Percentiles rank a stretch among this genome's conserved stretches.
phyloP scores from a whole-genome alignment of 352 stramenopile genomes.

The Phytophthora niederhauseri region DNA sequence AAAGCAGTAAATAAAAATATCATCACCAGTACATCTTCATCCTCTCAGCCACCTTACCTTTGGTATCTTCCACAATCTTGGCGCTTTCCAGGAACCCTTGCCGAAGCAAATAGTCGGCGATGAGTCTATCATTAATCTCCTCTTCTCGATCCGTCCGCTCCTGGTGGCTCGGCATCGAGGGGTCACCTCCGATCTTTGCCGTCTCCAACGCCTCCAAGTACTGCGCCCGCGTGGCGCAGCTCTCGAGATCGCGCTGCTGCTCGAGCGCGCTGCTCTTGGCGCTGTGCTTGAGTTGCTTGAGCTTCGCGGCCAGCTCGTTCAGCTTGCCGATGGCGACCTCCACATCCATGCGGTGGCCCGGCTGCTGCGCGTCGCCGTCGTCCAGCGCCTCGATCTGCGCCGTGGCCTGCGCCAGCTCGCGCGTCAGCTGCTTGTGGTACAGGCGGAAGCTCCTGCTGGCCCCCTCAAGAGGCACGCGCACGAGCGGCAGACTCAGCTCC shows the following conservation, averaged over 20 bases:
- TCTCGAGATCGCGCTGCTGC: slow-evolving; percentile 65
- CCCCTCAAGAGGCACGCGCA: slow-evolving; percentile 79
- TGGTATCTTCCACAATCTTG: slow-evolving; percentile 69
- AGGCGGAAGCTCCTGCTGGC: slow-evolving; percentile 79
- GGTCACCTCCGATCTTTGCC: slow-evolving; percentile 25
- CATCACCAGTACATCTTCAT: background rate
- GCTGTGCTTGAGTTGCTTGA: slow-evolving; percentile 55
- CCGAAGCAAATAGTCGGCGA: slow-evolving; percentile 80
- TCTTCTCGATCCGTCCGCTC: slow-evolving; percentile 13
- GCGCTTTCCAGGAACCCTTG: slow-evolving; percentile 67
- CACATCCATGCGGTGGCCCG: slow-evolving; percentile 63
- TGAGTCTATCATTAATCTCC: slow-evolving; percentile 53
- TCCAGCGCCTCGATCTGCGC: slow-evolving; percentile 57
- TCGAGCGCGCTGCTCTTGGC: slow-evolving; percentile 48
- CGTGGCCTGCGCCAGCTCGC: slow-evolving; percentile 57
- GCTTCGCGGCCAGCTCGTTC: slow-evolving; percentile 43
- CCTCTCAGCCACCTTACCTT: slow-evolving; percentile 33
- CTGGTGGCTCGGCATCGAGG: slow-evolving; percentile 4
- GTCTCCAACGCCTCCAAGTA: slow-evolving; percentile 53
- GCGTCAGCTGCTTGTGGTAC: slow-evolving; percentile 81
- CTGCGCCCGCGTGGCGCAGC: slow-evolving; percentile 47
- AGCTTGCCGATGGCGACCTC: slow-evolving; percentile 64
- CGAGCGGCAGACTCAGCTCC: slow-evolving; percentile 72
- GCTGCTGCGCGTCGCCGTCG: slow-evolving; percentile 59
- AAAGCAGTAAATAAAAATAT: slow-evolving; percentile 1